Evolutionary conservation across 2,329 filamentous ascomycete species (phyloP), one percentile per base, ranked within the genome.

Genomic region (Herpotrichia juniperi): DNA sequence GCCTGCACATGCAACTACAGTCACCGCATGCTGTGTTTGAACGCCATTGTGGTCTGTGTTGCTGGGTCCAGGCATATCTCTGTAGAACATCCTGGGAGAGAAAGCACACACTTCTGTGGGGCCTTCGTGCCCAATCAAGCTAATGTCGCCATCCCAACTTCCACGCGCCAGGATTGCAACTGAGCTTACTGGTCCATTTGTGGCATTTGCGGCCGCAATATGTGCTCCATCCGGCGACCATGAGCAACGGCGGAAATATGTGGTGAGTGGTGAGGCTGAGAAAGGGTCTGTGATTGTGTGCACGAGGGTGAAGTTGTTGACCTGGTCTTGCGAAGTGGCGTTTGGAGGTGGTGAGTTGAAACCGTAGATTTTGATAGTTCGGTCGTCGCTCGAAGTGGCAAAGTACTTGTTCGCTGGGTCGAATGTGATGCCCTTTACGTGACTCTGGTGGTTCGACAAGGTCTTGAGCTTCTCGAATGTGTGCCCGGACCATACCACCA

Each of bases 401-500:
- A 99, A 99, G 79, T 96, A 99, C 72, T 97, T 99, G 79, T 97
- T 97, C 35, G 94, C 94, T 0, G 94, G 94, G 70, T 99, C 94
- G 69, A 99, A 99, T 0, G 93, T 96, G 66, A 99, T 96, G 56
- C 96, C 94, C 74, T 99, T 99, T 78, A 99, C 94, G 72, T 97
- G 96, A 72, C 92, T 97, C 73, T 96, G 91, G 74, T 99, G 94
- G 52, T 93, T 88, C 2, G 92, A 87, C 4, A 99, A 79, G 2
- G 91, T 93, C 82, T 97, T 97, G 61, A 99, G 83, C 78, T 96
- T 97, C 78, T 99, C 94, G 64, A 99, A 99, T 0, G 93, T 97
- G 75, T 96, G 89, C 1, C 94, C 96, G 1, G 93, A 97, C 94
- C 94, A 99, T 19, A 99, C 89, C 9, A 99, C 94, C 12, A 99